Evolutionary conservation across 2,329 filamentous ascomycete genomes (phyloP), one percentile per base, ranked within the genome.

Genomic region (Ustilaginoidea virens): DNA sequence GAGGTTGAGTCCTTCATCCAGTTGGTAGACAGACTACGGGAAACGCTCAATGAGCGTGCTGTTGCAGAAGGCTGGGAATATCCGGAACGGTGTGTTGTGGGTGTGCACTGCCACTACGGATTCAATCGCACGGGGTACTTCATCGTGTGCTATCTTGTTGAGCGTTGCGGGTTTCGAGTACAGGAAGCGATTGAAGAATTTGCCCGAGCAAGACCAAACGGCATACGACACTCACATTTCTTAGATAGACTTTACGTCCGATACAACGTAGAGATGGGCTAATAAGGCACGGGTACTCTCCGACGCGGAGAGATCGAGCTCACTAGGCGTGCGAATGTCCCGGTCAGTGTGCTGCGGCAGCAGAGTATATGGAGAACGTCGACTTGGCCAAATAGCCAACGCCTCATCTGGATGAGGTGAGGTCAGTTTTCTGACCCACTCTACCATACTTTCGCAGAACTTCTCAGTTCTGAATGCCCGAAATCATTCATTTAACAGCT

Each of bases 41-140:
- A 56, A 17, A 61, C 67, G 25, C 70, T 76, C 34, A 25, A 33
- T 2, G 43, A 49, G 32, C 47, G 47, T 20, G 43, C 46, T 6
- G 29, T 20, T 3, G 55, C 50, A 32, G 58, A 55, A 13, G 55
- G 60, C 3, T 58, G 50, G 39, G 48, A 53, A 5, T 43, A 57
- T 2, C 54, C 58, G 1, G 42, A 42, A 6, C 34, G 45, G 23
- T 47, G 43, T n/a, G 57, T 76, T 27, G 69, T 93, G 29, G 86
- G 78, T 3, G 82, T 93, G 0, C 87, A 96, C 49, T 96, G 87
- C 44, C 87, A 96, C 46, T 94, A 94, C 42, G 87, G 87, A 0
- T 94, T 92, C 57, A 94, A 96, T 49, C 70, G 86, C 14, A 94
- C 87, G 0, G 87, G 87, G 1, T 93, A 87, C 49, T 80, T 94